Conservation (phyloP, 192 early-diverging fungal species). For the Chytriomyces hyalinus region DNA sequence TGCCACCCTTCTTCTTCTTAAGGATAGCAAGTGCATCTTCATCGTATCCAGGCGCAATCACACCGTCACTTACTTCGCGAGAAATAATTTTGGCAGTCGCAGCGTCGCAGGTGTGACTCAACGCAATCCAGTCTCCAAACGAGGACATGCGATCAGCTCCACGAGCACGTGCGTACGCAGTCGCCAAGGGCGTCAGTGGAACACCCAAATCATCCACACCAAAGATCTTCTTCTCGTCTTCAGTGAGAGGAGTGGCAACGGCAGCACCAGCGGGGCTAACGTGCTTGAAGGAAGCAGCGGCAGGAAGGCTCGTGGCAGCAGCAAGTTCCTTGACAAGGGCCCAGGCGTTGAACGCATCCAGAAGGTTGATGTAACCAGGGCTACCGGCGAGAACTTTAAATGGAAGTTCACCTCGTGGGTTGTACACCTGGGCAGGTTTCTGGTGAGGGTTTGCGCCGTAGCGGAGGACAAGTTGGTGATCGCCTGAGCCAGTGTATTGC, state of each 20-base stretch:
- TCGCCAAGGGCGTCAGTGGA: slow-evolving; percentile 81
- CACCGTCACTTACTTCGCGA: slow-evolving; percentile 95
- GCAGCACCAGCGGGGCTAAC: slow-evolving; percentile 98
- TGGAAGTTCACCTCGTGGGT: slow-evolving; percentile 78
- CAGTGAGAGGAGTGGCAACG: slow-evolving; percentile 79
- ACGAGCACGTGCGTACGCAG: slow-evolving; percentile 95
- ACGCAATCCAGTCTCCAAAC: slow-evolving; percentile 98
- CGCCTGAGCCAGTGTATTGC: slow-evolving; percentile 80
- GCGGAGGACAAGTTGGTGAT: slow-evolving; percentile 79
- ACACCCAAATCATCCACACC: slow-evolving; percentile 83
- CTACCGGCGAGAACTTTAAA: slow-evolving; percentile 91
- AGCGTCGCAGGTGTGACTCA: slow-evolving; percentile 87
- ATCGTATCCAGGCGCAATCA: slow-evolving; percentile 92
- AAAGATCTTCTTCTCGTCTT: slow-evolving; percentile 86
- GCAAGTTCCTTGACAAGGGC: slow-evolving; percentile 97
- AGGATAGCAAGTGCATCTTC: slow-evolving; percentile 88
- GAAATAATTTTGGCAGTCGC: slow-evolving; percentile 94
- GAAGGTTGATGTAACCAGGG: slow-evolving; percentile 97
- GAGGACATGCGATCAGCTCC: slow-evolving; percentile 99
- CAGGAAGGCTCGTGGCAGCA: slow-evolving; percentile 82
- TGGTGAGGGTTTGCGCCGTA: slow-evolving; percentile 99
- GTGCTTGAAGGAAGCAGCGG: slow-evolving; percentile 99
- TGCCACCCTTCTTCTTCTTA: slow-evolving; percentile 95
- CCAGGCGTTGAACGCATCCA: slow-evolving; percentile 97
- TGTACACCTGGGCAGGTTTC: slow-evolving; percentile 93